Conservation (phyloP, 2,329 filamentous ascomycete genomes). For the Aspergillus sp. region DNA sequence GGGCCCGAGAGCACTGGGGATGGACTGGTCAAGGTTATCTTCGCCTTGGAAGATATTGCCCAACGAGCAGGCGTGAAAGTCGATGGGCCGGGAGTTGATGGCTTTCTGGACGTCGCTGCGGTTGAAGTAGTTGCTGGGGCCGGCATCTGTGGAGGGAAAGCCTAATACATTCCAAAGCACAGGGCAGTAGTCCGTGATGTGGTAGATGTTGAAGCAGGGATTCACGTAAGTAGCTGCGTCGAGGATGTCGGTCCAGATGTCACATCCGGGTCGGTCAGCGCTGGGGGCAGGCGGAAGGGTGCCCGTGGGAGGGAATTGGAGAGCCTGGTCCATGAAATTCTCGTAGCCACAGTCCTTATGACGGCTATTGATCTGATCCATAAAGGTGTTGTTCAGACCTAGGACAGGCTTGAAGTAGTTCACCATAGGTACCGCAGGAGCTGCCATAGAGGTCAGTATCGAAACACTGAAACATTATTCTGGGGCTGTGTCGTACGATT, state of each 20-base stretch:
- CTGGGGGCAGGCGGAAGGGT: conserved; percentile 55
- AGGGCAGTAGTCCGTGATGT: conserved; percentile 71
- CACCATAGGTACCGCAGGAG: conserved; percentile 42
- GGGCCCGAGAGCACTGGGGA: conserved; percentile 28
- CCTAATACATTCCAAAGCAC: conserved; percentile 65
- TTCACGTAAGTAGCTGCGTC: conserved; percentile 59
- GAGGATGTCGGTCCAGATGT: conserved; percentile 56
- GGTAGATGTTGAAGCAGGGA: conserved; percentile 77
- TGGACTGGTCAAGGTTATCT: conserved; percentile 50
- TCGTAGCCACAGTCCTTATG: conserved; percentile 48
- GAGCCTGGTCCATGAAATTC: conserved; percentile 42
- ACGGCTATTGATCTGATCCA: conserved; percentile 36
- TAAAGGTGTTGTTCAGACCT: conserved; percentile 42
- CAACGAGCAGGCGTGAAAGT: conserved; percentile 43
- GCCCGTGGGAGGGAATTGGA: conserved; percentile 67
- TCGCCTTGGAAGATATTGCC: conserved; percentile 34
- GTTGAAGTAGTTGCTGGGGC: conserved; percentile 67
- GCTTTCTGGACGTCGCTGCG: conserved; percentile 65
- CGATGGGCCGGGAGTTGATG: conserved; percentile 56
- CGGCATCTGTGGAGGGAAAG: conserved; percentile 66
- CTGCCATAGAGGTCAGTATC: conserved; percentile 12
- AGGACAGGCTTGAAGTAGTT: conserved; percentile 43
- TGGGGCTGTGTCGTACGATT: background rate
- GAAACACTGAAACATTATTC: background rate
- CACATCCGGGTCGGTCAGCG: conserved; percentile 51